Evolutionary conservation across 148 eudicot species (phyloP), one percentile per base, ranked within the genome.

Genomic region (Agrostemma githago): DNA sequence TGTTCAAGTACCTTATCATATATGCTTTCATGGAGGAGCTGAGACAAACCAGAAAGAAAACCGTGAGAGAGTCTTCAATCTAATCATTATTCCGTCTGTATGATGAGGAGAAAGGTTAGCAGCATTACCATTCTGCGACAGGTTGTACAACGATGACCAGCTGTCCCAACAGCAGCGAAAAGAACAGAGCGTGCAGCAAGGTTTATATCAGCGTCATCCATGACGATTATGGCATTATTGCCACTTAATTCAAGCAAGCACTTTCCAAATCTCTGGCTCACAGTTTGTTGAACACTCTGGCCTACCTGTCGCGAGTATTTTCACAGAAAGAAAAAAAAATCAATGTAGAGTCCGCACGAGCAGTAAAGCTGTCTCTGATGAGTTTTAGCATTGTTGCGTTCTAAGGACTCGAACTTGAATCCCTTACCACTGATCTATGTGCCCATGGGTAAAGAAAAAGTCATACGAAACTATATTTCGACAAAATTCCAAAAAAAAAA

Each of bases 131-230:
- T 85, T 75, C 98, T 88, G 72, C 98, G 97, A 84, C 98, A 95
- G 46, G 98, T 92, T 57, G 98, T 90, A 84, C 97, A 95, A 72
- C 98, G 90, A 74, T 95, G 98, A 75, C 98, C 98, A 80, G 98
- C 98, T 37, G 98, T 95, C 53, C 97, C 96, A 83, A 95, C 97
- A 66, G 98, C 97, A 72, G 97, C 98, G 83, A 95, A 95, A 66
- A 95, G 82, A 80, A 92, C 88, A 80, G 98, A 87, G 60, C 97
- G 98, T 65, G 79, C 89, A 77, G 96, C 97, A 73, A 95, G 88
- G 77, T 86, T 79, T 63, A 90, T 77, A 80, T 95, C 96, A 43
- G 97, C 98, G 83, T 92, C 98, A 83, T 92, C 97, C 98, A 95
- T 95, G 76, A 92, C 88, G 57, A 95, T 86, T 73, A 95, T 86